Percentiles rank a stretch among this genome's conserved stretches.
These are phyloP conservation scores for Claviceps africana DNA, from an alignment of 2,329 filamentous ascomycete genomes.

Conservation along the genomic window DNA sequence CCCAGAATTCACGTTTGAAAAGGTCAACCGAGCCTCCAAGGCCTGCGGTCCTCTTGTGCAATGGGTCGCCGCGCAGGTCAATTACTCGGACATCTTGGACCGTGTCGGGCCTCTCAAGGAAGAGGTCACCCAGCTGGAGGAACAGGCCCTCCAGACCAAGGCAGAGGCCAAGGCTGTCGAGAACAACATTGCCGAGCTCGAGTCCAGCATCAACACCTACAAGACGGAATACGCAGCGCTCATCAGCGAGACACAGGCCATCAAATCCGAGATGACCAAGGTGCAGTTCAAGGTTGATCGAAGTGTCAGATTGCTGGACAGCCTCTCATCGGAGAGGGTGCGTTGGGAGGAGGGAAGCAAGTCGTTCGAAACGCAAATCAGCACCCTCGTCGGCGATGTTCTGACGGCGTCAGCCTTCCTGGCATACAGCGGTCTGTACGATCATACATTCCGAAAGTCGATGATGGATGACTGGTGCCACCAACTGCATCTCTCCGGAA, in stretches of 20 bases:
- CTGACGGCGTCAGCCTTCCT: constrained; percentile 94
- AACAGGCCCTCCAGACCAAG: constrained; percentile 81
- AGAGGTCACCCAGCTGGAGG: constrained; percentile 76
- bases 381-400: constrained; percentile 89
- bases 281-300: constrained; percentile 97
- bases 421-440: constrained; percentile 91
- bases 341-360: constrained; percentile 97
- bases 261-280: constrained; percentile 91
- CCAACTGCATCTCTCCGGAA: constrained; percentile 83
- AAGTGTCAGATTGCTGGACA: constrained; percentile 86
- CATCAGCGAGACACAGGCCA: constrained; percentile 92
- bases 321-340: constrained; percentile 79
- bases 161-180: constrained; percentile 86
- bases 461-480: constrained; percentile 98
- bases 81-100: constrained; percentile 94
- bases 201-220: constrained; percentile 85
- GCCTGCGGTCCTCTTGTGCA: constrained; percentile 93
- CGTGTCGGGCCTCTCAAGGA: constrained; percentile 83
- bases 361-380: constrained; percentile 95
- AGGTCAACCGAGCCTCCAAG: constrained; percentile 90
- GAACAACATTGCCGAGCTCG: constrained; percentile 69
- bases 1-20: constrained; percentile 90
- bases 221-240: constrained; percentile 91
- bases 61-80: constrained; percentile 93
- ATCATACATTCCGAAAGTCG: constrained; percentile 92